phyloP scores from a whole-genome alignment of 352 stramenopile species.

The Globisporangium rhizosaccharum region DNA sequence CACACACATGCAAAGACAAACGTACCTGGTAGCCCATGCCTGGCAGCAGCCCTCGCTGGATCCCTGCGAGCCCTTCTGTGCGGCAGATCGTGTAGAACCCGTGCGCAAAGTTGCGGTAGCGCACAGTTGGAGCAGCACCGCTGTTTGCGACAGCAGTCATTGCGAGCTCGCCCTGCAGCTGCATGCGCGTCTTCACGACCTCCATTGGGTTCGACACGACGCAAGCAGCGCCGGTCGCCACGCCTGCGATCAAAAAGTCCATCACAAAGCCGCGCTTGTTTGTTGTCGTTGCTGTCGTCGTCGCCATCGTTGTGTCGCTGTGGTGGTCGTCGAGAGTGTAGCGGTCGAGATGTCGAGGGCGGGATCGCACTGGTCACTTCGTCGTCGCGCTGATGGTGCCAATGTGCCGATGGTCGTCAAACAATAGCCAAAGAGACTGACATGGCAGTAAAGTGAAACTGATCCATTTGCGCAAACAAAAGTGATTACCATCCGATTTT shows the following conservation, averaged over 20 bases:
- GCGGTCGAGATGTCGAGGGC: no score
- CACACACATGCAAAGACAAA: not conserved
- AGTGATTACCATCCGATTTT: no score
- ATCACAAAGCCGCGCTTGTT: conserved; percentile 47
- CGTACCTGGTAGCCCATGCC: conserved; percentile 76
- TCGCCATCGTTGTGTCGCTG: not conserved
- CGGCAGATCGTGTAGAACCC: conserved; percentile 79
- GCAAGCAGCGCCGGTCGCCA: conserved; percentile 59
- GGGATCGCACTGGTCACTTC: no score
- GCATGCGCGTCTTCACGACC: conserved; percentile 88
- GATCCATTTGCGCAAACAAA: no score
- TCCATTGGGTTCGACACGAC: conserved; percentile 88
- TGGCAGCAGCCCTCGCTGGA: conserved; percentile 71
- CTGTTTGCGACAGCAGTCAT: conserved; percentile 29
- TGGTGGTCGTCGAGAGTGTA: not conserved
- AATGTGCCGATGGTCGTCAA: no score
- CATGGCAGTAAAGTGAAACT: no score
- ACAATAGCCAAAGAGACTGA: no score
- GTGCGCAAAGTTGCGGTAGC: conserved; percentile 83
- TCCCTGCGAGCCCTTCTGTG: conserved; percentile 68
- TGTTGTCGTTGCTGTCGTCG: not conserved
- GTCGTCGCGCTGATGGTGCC: no score
- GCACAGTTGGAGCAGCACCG: conserved; percentile 31
- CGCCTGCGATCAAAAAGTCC: conserved; percentile 66
- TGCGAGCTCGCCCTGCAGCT: conserved; percentile 80